Evolutionary conservation across 257 asterid species (phyloP), one percentile per base, ranked within the genome.

Genomic region (Paulownia fortunei): DNA sequence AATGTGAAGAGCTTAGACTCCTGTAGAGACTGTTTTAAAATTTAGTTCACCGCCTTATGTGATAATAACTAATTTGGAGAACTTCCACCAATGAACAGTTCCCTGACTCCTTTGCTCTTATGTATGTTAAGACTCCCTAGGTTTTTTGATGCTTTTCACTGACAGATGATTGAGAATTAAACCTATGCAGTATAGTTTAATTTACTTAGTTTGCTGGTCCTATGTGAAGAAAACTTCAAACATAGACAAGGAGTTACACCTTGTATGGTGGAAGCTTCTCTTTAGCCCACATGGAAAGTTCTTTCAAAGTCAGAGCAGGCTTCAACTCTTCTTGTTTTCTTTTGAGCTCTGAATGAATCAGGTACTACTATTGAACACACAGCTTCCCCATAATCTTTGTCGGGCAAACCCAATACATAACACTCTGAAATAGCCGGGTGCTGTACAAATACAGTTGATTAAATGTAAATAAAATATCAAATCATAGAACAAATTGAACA

Each of bases 231-330:
- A 52, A 46, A 47, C 41, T 41, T 44, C 4, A 10, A 52, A 46
- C n/a, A 56, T n/a, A 34, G 8, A 42, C 2, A 37, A 37, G 7
- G 41, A 1, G 63, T 44, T 30, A 72, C 84, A 95, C 99, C 99
- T 95, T 95, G 87, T 95, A 95, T 2, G 98, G 98, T 26, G 99
- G 97, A 37, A 95, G 97, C 84, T 87, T 95, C 87, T 93, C 96
- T 86, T 91, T 93, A 13, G 97, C 98, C 99, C 99, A 95, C 10
- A 63, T 65, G 6, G 89, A 66, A 36, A 95, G 91, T 89, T 93
- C 97, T 73, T 88, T 87, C 87, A 95, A 74, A 77, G 89, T 87
- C 19, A 95, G 87, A 60, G 97, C 94, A 36, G 97, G 93, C 83
- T 87, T 92, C 79, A 82, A 70, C 62, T 91, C 96, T 24, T 80